Conservation (phyloP, 1,284 basidiomycete species). For the Mycena sp. region DNA sequence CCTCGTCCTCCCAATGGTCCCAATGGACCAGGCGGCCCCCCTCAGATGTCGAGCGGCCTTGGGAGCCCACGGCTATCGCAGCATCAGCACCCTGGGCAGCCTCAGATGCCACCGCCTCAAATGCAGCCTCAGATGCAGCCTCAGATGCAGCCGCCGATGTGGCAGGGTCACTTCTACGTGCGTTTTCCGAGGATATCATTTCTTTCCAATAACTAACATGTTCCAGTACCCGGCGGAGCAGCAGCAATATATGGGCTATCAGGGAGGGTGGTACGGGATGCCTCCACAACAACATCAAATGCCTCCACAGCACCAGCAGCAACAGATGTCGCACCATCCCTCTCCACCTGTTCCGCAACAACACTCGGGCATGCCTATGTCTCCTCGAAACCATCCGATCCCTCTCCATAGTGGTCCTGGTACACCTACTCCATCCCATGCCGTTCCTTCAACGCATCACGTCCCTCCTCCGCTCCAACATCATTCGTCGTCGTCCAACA, state of each 20-base stretch:
- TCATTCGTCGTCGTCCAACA: conserved; percentile 58
- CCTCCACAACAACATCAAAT: conserved; percentile 48
- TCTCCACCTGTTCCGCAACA: conserved; percentile 51
- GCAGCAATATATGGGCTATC: conserved; percentile 29
- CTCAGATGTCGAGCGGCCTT: conserved; percentile 58
- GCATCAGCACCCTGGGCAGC: conserved; percentile 60
- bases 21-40: conserved; percentile 58
- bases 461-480: conserved; percentile 62
- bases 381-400: conserved; percentile 68
- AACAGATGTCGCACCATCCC: conserved; percentile 48
- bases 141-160: conserved; percentile 52
- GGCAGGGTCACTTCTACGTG: conserved; percentile 53
- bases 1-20: conserved; percentile 65
- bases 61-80: conserved; percentile 72
- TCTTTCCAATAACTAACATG: conserved; percentile 27
- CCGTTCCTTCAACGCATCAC: conserved; percentile 59
- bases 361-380: conserved; percentile 59
- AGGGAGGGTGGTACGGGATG: conserved; percentile 38
- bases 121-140: conserved; percentile 54
- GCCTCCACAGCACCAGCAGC: conserved; percentile 36
- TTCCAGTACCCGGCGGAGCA: conserved; percentile 33
- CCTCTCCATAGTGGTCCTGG: conserved; percentile 62
- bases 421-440: conserved; percentile 71
- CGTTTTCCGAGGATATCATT: conserved; percentile 39
- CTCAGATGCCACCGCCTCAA: conserved; percentile 52